Evolutionary conservation across 805 yeast genomes (phyloP), one percentile per base, ranked within the genome.

Genomic region (Starmerella potacharoeniae): DNA sequence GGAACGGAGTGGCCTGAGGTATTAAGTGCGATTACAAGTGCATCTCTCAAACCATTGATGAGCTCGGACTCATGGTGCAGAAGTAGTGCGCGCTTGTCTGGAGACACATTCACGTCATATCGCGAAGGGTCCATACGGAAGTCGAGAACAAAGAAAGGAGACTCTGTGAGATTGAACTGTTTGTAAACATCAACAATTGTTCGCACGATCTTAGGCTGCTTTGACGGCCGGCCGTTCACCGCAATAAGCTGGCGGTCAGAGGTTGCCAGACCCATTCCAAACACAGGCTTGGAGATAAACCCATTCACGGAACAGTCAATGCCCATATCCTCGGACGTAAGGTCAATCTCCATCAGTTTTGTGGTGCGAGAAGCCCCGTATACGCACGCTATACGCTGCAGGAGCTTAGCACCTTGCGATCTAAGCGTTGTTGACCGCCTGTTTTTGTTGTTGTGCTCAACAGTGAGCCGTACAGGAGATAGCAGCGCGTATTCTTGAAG

Each of bases 101-200:
- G 97, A 0, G 96, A 83, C 1, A 93, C 85, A 68, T 93, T 93
- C 17, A 93, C 75, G 69, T 93, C 98, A n/a, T 67, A 67, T 17
- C 51, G 49, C 9, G 49, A 22, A 0, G 84, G 73, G 42, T 77
- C 75, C 6, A 87, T 65, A 13, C 64, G 63, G 22, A 93, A 60
- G 66, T 93, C 75, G 3, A 87, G 62, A 2, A 88, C 73, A 49
- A 85, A 73, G 10, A 80, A 78, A 0, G 97, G 97, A 52, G 66
- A 76, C 64, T 89, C 96, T 4, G 81, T 72, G 62, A 79, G 76
- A 60, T 89, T 90, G 67, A 77, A 87, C 39, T 75, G 73, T 58
- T 79, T 81, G 70, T 86, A 93, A 1, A 79, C 77, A 56, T 89
- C 96, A 58, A 83, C 87, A 16, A 88, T 68, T 22, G 81, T 70